Evolutionary conservation across 2,329 filamentous ascomycete genomes (phyloP), one percentile per base, ranked within the genome.

Genomic region (Colletotrichum camelliae): DNA sequence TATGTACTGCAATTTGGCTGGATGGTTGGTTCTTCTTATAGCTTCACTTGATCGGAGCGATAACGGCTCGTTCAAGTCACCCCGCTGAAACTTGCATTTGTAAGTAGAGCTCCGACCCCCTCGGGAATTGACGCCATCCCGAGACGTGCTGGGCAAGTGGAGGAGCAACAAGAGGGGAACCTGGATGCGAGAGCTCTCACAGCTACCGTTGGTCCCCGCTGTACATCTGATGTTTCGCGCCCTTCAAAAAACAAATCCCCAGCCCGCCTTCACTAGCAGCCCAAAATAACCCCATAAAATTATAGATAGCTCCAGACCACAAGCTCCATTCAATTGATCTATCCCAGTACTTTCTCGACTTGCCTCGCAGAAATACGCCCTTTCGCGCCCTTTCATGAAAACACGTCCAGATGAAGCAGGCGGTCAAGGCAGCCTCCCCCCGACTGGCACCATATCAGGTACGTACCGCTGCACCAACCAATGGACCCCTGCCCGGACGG

Each of bases 21-120:
- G 13, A 10, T n/a, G 67, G 55, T 70, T 52, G 43, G 0, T 48
- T 48, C 43, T 21, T 62, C 21, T 72, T 72, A 75, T 72, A 72
- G 55, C 31, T 35, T 68, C 62, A 43, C 16, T 43, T 35, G 43
- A 52, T 52, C n/a, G 16, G 16, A 72, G 67, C 72, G 52, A 72
- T 67, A 71, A 71, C 72, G 72, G 60, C 61, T 29, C 24, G 55
- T 37, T 61, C 29, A 24, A 35, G 35, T 43, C 70, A 55, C 64
- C 58, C 65, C 69, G 69, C 69, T 67, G 62, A 75, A 74, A 74
- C 67, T 74, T 5, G 62, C 64, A 68, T 72, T 58, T 58, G 43
- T 67, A 65, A 68, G 73, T 58, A n/a, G 64, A 68, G 73, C 57
- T 73, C 18, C 73, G 64, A 64, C 43, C 52, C 16, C 15, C 37